Evolutionary conservation across 495 filamentous ascomycete genomes (phyloP).

Genomic region (Hypoxylon fuscum): DNA sequence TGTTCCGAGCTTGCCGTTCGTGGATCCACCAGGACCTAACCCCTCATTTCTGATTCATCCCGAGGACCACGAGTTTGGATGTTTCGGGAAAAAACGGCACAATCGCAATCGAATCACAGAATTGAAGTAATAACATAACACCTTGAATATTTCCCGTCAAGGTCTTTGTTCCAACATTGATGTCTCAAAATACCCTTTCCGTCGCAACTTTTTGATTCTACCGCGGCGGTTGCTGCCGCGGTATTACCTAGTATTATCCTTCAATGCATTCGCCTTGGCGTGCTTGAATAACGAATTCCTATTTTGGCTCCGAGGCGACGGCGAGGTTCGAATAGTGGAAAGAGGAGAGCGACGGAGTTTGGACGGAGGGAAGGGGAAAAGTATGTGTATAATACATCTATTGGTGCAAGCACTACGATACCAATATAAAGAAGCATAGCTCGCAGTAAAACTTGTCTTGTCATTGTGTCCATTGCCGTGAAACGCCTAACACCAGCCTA

Average conservation of each 20-base stretch:
- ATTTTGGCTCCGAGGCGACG: constrained; percentile 13
- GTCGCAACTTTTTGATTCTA: background rate
- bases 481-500: constrained; percentile 31
- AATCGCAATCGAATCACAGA: background rate
- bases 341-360: constrained; percentile 20
- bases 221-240: background rate
- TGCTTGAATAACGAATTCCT: constrained; percentile 23
- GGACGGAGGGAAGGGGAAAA: constrained; percentile 23
- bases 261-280: constrained; percentile 1
- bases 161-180: background rate
- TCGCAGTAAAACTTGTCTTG: background rate
- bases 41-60: constrained; percentile 4
- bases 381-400: constrained; percentile 33
- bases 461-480: constrained; percentile 4
- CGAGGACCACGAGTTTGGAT: constrained; percentile 4
- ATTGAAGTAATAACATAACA: background rate
- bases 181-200: constrained; percentile 14
- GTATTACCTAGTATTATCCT: constrained; percentile 10
- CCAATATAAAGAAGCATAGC: constrained; percentile 29
- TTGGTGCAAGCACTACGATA: constrained; percentile 24
- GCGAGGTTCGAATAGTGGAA: background rate
- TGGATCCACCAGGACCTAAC: no score
- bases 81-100: constrained; percentile 2
- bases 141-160: background rate
- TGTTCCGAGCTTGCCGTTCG: background rate